Percentiles rank a stretch among this genome's conserved stretches.
These are phyloP conservation scores for Prunus dulcis DNA, from an alignment of 306 rosid species.

Conservation along the genomic window DNA sequence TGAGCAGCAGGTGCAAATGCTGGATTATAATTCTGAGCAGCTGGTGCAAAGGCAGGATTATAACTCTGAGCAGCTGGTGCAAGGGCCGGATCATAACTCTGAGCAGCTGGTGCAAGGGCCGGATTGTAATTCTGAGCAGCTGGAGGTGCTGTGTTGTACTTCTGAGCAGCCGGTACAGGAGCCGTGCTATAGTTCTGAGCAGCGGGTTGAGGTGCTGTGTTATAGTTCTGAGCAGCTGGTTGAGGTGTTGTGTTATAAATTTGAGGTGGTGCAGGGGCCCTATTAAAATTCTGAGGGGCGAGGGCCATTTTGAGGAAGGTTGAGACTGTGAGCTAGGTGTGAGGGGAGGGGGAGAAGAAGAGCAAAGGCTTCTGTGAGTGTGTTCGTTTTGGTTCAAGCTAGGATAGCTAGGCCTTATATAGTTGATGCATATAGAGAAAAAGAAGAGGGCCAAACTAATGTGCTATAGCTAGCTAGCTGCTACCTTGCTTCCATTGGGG, in stretches of 20 bases:
- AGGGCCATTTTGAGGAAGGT: conserved; percentile 7
- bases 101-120: background rate
- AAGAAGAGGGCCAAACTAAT: background rate
- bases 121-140: background rate
- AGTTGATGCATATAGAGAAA: background rate
- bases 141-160: background rate
- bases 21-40: background rate
- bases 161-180: background rate
- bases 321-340: background rate
- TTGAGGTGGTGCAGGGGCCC: background rate
- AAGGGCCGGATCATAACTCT: background rate
- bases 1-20: background rate
- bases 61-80: background rate
- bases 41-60: background rate
- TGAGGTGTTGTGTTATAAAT: background rate
- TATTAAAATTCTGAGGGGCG: background rate
- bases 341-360: background rate
- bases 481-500: conserved; percentile 62
- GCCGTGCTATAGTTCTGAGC: background rate
- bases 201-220: background rate
- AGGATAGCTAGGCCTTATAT: conserved; percentile 7
- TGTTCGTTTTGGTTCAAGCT: background rate
- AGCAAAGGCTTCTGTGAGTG: background rate
- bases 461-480: background rate
- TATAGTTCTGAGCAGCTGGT: background rate